phyloP scores from a whole-genome alignment of 2,329 filamentous ascomycete genomes.

The Stromatinia cepivora region DNA sequence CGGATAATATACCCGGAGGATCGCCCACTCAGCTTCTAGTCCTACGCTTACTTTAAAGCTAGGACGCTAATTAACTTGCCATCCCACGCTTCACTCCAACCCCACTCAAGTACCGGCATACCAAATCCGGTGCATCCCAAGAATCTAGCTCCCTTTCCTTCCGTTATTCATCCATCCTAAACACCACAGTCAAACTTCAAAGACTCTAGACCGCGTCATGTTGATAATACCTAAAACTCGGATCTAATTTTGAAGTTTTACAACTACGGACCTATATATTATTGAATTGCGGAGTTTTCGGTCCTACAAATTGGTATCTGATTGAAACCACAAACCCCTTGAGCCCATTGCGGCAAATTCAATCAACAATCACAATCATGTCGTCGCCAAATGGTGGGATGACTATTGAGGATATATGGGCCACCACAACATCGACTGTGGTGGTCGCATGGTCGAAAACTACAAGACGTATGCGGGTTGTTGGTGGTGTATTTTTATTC shows the following conservation, averaged over 20 bases:
- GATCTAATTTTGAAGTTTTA: background rate
- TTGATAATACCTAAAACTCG: background rate
- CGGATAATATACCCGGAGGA: background rate
- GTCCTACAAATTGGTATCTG: background rate
- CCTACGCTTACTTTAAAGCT: background rate
- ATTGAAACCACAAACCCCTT: background rate
- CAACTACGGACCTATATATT: background rate
- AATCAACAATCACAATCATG: constrained; percentile 25
- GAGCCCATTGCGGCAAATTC: constrained; percentile 12
- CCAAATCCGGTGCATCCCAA: background rate
- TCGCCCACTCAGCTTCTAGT: background rate
- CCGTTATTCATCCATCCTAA: background rate
- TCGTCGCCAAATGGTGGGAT: constrained; percentile 31
- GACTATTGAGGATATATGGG: constrained; percentile 39
- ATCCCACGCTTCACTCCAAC: background rate
- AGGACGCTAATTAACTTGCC: background rate
- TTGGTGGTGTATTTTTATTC: constrained; percentile 33
- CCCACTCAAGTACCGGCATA: background rate
- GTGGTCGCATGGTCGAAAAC: constrained; percentile 37
- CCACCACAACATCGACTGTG: constrained; percentile 30
- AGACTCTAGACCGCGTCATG: constrained; percentile 1
- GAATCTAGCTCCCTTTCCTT: background rate
- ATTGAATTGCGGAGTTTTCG: background rate
- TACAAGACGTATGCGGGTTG: constrained; percentile 37
- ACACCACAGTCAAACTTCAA: background rate